These are phyloP conservation scores for Barbatosphaeria neglecta DNA, from an alignment of 495 filamentous ascomycete genomes.

Conservation along the genomic window DNA sequence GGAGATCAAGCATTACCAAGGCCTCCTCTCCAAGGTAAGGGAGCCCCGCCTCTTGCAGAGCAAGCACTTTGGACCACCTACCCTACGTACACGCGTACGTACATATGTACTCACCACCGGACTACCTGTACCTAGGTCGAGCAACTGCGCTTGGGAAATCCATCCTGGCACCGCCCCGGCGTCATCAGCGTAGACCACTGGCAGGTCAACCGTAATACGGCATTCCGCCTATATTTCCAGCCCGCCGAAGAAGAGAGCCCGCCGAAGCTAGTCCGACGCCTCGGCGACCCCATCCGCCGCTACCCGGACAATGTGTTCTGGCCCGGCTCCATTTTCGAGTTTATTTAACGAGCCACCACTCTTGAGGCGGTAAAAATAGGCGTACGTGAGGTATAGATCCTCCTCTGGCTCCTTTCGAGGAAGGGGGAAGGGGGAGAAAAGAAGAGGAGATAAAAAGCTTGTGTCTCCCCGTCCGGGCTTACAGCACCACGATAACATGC, in stretches of 20 bases:
- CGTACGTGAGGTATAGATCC: no score
- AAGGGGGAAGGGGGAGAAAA: no score
- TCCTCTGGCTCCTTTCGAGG: no score
- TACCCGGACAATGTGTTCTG: not conserved
- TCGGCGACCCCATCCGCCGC: not conserved
- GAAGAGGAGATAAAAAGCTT: no score
- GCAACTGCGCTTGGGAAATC: not conserved
- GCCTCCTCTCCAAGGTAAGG: constrained; percentile 9
- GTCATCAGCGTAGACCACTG: not conserved
- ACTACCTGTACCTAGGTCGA: not conserved
- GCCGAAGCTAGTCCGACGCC: not conserved
- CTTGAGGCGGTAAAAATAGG: no score
- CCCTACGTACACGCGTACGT: no score
- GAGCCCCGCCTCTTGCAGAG: no score
- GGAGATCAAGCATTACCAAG: constrained; percentile 11
- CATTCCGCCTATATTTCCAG: not conserved
- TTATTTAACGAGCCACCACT: no score
- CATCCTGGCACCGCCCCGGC: not conserved
- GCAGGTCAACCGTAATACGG: not conserved
- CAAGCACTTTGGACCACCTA: no score
- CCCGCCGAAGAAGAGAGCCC: not conserved
- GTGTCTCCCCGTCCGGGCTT: no score
- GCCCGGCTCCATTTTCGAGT: not conserved
- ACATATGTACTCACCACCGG: no score
- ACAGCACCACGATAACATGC: no score